Evolutionary conservation across 352 stramenopile species (phyloP), one percentile per base, ranked within the genome.

Genomic region (Phytophthora kernoviae): DNA sequence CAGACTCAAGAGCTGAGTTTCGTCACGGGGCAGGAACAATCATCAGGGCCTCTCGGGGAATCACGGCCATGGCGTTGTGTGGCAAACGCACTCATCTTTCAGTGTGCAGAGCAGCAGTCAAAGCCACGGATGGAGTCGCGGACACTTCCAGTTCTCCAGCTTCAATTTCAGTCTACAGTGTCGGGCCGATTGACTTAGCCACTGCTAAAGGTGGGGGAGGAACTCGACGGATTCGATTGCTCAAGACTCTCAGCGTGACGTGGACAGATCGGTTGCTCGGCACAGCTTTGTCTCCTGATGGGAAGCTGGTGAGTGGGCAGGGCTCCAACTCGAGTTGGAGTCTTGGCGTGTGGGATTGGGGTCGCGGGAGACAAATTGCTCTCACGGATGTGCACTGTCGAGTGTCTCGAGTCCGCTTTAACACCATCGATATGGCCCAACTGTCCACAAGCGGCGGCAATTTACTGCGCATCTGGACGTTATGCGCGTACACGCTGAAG

Each of bases 321-420:
- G 68, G 73, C 7, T 64, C 70, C 1, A 90, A 75, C 22, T 42
- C 77, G 4, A 84, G 40, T 7, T 90, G 78, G 83, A 84, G 69
- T 40, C 62, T 94, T 3, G 65, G 87, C 1, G 73, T 94, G 2
- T 94, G 81, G 82, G 84, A 94, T 54, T 94, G 84, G 84, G 72
- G 68, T n/a, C 75, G 81, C 4, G 79, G 77, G 10, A 65, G 84
- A 1, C 79, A 90, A 62, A 57, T 94, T 11, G 82, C 84, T 5
- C 49, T 77, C 20, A 66, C 58, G 0, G 81, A 91, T 8, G 79
- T 91, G n/a, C 81, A 92, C 37, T 85, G 66, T 54, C 75, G 85
- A 24, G 82, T 92, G 32, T 83, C 82, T 42, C 71, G 84, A 26
- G 79, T 92, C 18, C 79, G 71, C 17, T 94, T 94, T 46, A 94